phyloP scores from a whole-genome alignment of 306 rosid species.

The Fagus crenata region DNA sequence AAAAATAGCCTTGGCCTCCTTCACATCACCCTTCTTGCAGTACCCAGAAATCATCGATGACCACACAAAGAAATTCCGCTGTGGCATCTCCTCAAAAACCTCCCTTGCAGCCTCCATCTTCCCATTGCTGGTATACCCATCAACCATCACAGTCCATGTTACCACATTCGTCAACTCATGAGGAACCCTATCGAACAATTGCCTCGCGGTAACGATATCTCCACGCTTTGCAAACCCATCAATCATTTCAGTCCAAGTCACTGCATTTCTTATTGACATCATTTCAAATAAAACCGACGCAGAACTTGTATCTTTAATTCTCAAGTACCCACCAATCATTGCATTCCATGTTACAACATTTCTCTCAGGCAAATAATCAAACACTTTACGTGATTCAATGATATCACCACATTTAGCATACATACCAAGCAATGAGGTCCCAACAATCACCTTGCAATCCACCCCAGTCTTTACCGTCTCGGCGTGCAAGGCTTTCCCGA shows the following conservation, averaged over 20 bases:
- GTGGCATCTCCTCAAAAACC: conserved; percentile 61
- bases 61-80: conserved; percentile 60
- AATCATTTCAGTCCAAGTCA: conserved; percentile 78
- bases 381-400: conserved; percentile 43
- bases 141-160: conserved; percentile 79
- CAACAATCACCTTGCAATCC: conserved; percentile 40
- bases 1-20: conserved; percentile 51
- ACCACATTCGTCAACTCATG: conserved; percentile 47
- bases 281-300: conserved; percentile 46
- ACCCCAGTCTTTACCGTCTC: conserved; percentile 56
- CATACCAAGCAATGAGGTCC: conserved; percentile 49
- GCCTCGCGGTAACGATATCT: conserved; percentile 45
- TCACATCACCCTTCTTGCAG: conserved; percentile 53
- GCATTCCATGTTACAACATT: conserved; percentile 70
- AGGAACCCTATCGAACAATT: conserved; percentile 58
- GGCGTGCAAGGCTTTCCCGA: conserved; percentile 49
- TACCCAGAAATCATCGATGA: conserved; percentile 75
- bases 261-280: conserved; percentile 44
- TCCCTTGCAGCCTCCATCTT: conserved; percentile 65
- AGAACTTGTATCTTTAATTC: conserved; percentile 44
- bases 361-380: conserved; percentile 52
- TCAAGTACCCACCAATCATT: conserved; percentile 56
- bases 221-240: conserved; percentile 59
- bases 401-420: conserved; percentile 49
- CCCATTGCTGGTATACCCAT: conserved; percentile 65